A percentile compares a stretch with the other conserved stretches of the same genome.
These are phyloP conservation scores for Plasmodium malariae DNA, from an alignment of 169 alveolate species.

Conservation along the genomic window DNA sequence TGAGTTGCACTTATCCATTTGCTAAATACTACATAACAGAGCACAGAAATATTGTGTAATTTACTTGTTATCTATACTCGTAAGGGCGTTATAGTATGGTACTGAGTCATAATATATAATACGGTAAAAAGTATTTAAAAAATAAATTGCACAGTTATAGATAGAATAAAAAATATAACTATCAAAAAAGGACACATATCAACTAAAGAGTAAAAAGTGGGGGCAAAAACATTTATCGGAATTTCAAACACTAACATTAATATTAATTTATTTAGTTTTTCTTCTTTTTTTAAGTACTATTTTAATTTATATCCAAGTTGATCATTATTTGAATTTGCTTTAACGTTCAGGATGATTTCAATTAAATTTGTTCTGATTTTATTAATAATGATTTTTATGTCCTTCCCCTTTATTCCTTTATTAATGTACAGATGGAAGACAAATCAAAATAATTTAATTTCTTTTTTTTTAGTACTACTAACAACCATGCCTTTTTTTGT, in stretches of 20 bases:
- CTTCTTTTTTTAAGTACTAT: conserved; percentile 2
- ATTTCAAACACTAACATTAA: background rate
- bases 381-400: conserved; percentile 23
- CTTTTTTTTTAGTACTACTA: background rate
- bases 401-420: conserved; percentile 36
- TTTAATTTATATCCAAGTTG: background rate
- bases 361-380: conserved; percentile 26
- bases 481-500: conserved; percentile 3
- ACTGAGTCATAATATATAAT: no score
- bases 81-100: no score
- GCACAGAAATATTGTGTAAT: no score
- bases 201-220: background rate
- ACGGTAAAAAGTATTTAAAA: no score
- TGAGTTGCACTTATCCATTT: no score
- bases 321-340: background rate
- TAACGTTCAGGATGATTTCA: conserved; percentile 26
- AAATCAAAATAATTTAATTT: background rate
- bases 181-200: no score
- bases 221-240: background rate
- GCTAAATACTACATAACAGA: no score
- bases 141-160: no score
- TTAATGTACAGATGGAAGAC: conserved; percentile 18
- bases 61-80: no score
- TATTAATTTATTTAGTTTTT: background rate
- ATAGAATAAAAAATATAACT: no score